These are phyloP conservation scores for Exophiala alcalophila DNA, from an alignment of 2,329 filamentous ascomycete genomes.

Conservation along the genomic window DNA sequence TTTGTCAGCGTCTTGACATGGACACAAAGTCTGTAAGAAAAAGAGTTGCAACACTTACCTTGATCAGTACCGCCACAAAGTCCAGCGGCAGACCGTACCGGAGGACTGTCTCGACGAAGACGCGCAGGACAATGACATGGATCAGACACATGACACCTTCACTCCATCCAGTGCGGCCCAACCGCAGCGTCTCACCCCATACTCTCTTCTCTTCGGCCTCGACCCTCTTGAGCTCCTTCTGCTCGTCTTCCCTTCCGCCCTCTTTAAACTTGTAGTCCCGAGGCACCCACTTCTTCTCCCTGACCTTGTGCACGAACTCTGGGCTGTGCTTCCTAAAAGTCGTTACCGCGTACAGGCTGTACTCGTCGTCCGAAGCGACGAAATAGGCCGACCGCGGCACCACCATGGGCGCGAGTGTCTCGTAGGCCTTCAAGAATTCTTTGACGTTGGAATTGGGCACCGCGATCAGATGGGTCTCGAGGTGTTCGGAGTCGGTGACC, in stretches of 20 bases:
- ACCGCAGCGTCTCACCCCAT: conserved; percentile 83
- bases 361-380: conserved; percentile 84
- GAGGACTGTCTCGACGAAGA: conserved; percentile 97
- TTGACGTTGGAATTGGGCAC: conserved; percentile 77
- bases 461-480: conserved; percentile 91
- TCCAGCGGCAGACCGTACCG: conserved; percentile 89
- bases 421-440: conserved; percentile 86
- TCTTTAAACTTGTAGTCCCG: conserved; percentile 91
- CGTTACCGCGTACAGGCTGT: conserved; percentile 80
- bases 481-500: conserved; percentile 82
- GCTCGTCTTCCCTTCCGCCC: conserved; percentile 84
- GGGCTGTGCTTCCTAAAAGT: conserved; percentile 86
- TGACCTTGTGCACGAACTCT: conserved; percentile 88
- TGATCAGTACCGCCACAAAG: conserved; percentile 79
- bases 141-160: conserved; percentile 96
- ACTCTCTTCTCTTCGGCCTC: conserved; percentile 83
- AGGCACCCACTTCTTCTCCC: conserved; percentile 92
- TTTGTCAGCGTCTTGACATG: conserved; percentile 1
- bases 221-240: conserved; percentile 78
- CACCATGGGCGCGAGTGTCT: conserved; percentile 84
- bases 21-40: background rate
- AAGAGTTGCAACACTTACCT: conserved; percentile 56
- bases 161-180: conserved; percentile 89
- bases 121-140: conserved; percentile 82
- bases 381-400: conserved; percentile 82